Base-by-base conservation (phyloP, 345 rosid genomes). In the Laguncularia racemosa region DNA sequence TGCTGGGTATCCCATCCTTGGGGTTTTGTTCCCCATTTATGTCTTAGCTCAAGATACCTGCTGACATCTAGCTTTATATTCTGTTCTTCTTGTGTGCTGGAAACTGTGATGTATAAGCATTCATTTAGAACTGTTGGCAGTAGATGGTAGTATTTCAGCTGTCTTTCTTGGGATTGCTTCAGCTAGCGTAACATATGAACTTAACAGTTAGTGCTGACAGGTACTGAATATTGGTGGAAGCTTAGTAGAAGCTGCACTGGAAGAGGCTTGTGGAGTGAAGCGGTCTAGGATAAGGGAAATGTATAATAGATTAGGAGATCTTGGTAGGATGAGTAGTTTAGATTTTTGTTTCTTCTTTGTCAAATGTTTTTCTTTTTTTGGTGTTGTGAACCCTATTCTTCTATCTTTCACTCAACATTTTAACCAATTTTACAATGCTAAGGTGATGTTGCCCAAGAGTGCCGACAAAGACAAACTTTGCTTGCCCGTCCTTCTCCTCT, bases 401-500 rank as follows among this genome's bases (percentile, higher is more conserved):
- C 12, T 46, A 33, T 16, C 50, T 20, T 20, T 26, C 44, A 17
- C 38, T 44, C 17, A 50, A 4, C 55, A 40, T 50, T 46, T 17
- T 20, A 50, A 19, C 19, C 16, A 3, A 28, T 14, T 43, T 16
- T 44, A 55, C 23, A 43, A 48, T 76, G 59, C 44, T 56, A 23
- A 91, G 97, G 97, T 67, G 98, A 88, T 56, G 98, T 85, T 56
- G 98, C 98, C 67, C 96, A 85, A 80, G 72, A 60, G 54, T 88
- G 88, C 68, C 82, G 95, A 62, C 91, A 88, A 76, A 91, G 84
- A 12, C 96, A 91, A 69, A 74, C 73, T 54, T 76, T 91, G 58
- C 90, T 91, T 52, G 78, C 81, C 66, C 88, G 84, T 65, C 86
- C 88, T 57, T 75, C 89, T 6, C 87, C 71, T 16, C 90, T 88